A percentile compares a stretch with the other conserved stretches of the same genome.
Evolutionary conservation across 257 asterid species (phyloP).

Genomic region (Petrea volubilis): DNA sequence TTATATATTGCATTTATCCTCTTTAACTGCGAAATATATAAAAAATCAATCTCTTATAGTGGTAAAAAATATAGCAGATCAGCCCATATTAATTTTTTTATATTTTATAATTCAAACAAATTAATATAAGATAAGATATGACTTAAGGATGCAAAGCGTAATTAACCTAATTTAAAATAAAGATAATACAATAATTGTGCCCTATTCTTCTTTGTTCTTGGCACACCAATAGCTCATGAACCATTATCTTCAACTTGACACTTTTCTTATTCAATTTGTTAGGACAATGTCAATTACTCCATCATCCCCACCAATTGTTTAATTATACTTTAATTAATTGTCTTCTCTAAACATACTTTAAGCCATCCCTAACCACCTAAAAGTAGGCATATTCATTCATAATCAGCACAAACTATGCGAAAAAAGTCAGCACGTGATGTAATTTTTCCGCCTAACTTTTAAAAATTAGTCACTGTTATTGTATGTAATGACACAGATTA

Average conservation of each 20-base stretch:
- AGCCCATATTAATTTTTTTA: no score
- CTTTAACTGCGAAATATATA: no score
- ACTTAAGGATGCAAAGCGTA: no score
- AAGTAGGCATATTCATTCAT: slow-evolving; percentile 9
- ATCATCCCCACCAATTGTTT: slow-evolving; percentile 1
- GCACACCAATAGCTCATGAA: slow-evolving; percentile 21
- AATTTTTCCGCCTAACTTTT: not conserved
- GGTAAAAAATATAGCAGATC: no score
- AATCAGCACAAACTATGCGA: not conserved
- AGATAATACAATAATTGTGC: not conserved
- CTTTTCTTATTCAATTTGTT: not conserved
- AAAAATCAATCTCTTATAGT: no score
- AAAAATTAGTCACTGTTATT: not conserved
- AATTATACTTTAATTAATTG: slow-evolving; percentile 16
- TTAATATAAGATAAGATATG: no score
- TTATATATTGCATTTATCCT: no score
- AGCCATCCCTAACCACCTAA: slow-evolving; percentile 1
- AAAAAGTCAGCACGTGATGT: not conserved
- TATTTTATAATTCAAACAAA: no score
- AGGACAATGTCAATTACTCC: slow-evolving; percentile 14
- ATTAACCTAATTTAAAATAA: no score
- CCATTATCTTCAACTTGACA: not conserved
- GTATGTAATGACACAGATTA: not conserved
- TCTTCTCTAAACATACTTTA: slow-evolving; percentile 13
- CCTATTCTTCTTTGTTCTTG: slow-evolving; percentile 5